Conservation (phyloP, 768 basidiomycete species). For the Ramaria sp. region DNA sequence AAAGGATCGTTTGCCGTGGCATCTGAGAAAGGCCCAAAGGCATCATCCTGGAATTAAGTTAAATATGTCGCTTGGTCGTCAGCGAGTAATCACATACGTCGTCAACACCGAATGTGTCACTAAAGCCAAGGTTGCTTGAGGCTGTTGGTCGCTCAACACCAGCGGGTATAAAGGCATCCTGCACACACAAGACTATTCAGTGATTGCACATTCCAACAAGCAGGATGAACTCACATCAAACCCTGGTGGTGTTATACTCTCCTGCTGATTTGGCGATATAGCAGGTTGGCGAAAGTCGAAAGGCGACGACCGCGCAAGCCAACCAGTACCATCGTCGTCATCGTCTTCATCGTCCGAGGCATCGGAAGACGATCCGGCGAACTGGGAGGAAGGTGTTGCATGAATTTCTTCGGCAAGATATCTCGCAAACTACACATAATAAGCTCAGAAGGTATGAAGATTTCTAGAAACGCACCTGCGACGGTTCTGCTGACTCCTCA, state of each 20-base stretch:
- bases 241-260: slow-evolving; percentile 32
- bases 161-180: slow-evolving; percentile 22
- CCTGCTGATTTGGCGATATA: slow-evolving; percentile 32
- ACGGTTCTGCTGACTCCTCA: slow-evolving; percentile 30
- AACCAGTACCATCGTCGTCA: slow-evolving; percentile 74
- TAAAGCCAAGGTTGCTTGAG: slow-evolving; percentile 14
- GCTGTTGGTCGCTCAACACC: slow-evolving; percentile 5
- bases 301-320: slow-evolving; percentile 62
- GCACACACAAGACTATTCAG: slow-evolving; percentile 2
- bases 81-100: slow-evolving; percentile 30
- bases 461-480: slow-evolving; percentile 27
- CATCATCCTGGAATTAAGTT: slow-evolving; percentile 34
- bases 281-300: slow-evolving; percentile 43
- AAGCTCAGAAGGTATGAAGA: not conserved
- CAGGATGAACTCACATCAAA: slow-evolving; percentile 26
- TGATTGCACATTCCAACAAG: not conserved
- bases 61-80: not conserved
- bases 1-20: slow-evolving; percentile 37
- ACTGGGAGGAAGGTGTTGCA: slow-evolving; percentile 21
- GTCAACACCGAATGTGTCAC: slow-evolving; percentile 25
- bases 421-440: slow-evolving; percentile 52
- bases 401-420: slow-evolving; percentile 71
- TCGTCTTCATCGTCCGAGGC: slow-evolving; percentile 29
- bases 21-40: slow-evolving; percentile 78
- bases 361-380: slow-evolving; percentile 39